Evolutionary conservation across 129 eudicot species (phyloP).

Genomic region (Erigeron canadensis): DNA sequence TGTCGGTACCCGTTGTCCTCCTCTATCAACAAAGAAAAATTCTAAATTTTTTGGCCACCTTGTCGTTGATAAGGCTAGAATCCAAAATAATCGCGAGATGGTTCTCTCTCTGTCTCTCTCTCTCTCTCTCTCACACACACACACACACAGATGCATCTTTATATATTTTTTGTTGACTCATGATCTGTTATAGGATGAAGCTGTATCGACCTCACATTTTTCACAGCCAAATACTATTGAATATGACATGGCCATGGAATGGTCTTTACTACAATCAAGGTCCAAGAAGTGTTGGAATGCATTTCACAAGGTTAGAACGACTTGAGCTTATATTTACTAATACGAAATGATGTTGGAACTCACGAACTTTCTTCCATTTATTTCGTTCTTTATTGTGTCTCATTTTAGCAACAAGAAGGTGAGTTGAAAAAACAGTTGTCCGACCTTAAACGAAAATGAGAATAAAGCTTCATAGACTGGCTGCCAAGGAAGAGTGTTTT

Average conservation of each 20-base stretch:
- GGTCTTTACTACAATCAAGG: conserved; percentile 63
- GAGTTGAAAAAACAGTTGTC: conserved; percentile 42
- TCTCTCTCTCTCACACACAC: conserved; percentile 13
- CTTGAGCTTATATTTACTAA: conserved; percentile 4
- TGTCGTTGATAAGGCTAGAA: conserved; percentile 45
- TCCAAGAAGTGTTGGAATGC: conserved; percentile 51
- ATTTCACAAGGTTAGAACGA: conserved; percentile 54
- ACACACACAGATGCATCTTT: neutral
- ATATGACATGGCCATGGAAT: conserved; percentile 86
- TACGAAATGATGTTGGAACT: neutral
- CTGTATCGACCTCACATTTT: conserved; percentile 82
- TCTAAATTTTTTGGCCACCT: conserved; percentile 66
- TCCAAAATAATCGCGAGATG: conserved; percentile 49
- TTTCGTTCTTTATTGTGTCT: neutral
- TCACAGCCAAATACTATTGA: conserved; percentile 86
- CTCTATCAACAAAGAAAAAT: conserved; percentile 34
- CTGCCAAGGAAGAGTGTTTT: conserved; percentile 13
- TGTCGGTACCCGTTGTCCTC: conserved; percentile 45
- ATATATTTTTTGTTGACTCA: neutral
- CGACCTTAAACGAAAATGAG: conserved; percentile 38
- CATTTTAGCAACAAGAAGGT: conserved; percentile 47
- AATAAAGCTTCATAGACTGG: conserved; percentile 20
- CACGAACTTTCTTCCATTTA: neutral
- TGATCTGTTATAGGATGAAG: conserved; percentile 54
- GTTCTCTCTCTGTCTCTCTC: conserved; percentile 23